Base-by-base conservation (phyloP, 1,284 basidiomycete species). In the Cystobasidium slooffiae region DNA sequence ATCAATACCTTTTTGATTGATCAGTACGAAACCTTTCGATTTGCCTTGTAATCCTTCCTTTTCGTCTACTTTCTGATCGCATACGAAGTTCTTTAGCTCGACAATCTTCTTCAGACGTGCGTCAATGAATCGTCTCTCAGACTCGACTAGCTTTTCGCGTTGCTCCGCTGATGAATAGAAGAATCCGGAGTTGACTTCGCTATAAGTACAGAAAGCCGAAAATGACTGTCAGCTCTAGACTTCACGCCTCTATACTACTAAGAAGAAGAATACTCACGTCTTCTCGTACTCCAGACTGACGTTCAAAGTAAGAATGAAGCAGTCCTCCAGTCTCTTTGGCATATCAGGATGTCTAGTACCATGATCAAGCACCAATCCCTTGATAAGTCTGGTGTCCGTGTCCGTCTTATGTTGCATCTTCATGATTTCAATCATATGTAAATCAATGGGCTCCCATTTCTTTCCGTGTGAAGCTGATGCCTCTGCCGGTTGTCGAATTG, bases 391-490 rank as follows among this genome's bases (percentile, higher is more conserved):
- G n/a, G 97, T 99, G 84, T 99, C 97, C 56, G 93, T 94, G 75
- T 97, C 94, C 67, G 91, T 95, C 81, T 94, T 91, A 85, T 99
- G 97, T 84, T 98, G 96, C 97, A 99, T 99, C 86, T 99, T 99
- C 96, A 99, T 99, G 80, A 99, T 90, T 84, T 99, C 97, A 72
- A 99, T 87, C 97, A 99, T 99, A 85, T 99, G 96, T 77, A 99
- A 85, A 85, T 99, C 97, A 81, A 99, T 97, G 59, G 95, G 94
- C 80, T 93, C 89, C 58, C 58, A 79, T 43, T 67, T 55, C 51
- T 65, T 58, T 16, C 49, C 64, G n/a, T 51, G 44, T 44, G 62
- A 65, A 31, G 52, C 46, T 41, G 55, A 61, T 56, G 51, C 31
- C 6, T 20, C 24, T 22, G 53, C 65, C 78, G 89, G 88, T 77